Evolutionary conservation across 2,329 filamentous ascomycete species (phyloP).

Genomic region (Cryphonectria radicalis): DNA sequence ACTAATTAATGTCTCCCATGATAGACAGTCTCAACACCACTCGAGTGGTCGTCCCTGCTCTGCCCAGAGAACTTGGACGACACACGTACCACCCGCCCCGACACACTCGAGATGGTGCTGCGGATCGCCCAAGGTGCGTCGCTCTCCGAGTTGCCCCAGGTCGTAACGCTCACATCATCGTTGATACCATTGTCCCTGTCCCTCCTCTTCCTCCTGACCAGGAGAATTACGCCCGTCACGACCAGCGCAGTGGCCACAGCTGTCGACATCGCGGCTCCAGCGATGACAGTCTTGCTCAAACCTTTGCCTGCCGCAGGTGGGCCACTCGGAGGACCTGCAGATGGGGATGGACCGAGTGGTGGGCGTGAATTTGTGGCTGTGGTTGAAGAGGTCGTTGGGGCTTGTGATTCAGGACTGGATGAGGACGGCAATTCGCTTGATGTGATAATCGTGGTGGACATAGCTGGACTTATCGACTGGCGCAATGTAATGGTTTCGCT

Average conservation of each 20-base stretch:
- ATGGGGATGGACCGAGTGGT: not conserved
- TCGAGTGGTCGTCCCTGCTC: not conserved
- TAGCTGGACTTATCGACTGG: not conserved
- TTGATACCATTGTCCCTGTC: not conserved
- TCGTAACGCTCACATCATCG: constrained; percentile 6
- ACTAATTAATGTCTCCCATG: not conserved
- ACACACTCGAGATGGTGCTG: not conserved
- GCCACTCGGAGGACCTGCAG: too few relatives aligned
- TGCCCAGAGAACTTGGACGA: not conserved
- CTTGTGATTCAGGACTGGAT: not conserved
- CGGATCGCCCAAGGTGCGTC: constrained; percentile 4
- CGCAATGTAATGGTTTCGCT: not conserved
- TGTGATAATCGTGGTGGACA: not conserved
- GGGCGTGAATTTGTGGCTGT: not conserved
- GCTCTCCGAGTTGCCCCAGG: constrained; percentile 12
- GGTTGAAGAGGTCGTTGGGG: not conserved
- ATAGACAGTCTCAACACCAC: not conserved
- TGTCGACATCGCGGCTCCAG: not conserved
- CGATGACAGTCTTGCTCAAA: not conserved
- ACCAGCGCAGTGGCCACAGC: not conserved
- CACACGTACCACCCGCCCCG: not conserved
- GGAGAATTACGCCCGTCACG: not conserved
- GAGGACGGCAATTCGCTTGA: not conserved
- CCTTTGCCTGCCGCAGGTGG: not conserved
- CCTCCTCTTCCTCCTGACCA: not conserved